Evolutionary conservation across 2,329 filamentous ascomycete genomes (phyloP).

Genomic region (Piedraia hortae): DNA sequence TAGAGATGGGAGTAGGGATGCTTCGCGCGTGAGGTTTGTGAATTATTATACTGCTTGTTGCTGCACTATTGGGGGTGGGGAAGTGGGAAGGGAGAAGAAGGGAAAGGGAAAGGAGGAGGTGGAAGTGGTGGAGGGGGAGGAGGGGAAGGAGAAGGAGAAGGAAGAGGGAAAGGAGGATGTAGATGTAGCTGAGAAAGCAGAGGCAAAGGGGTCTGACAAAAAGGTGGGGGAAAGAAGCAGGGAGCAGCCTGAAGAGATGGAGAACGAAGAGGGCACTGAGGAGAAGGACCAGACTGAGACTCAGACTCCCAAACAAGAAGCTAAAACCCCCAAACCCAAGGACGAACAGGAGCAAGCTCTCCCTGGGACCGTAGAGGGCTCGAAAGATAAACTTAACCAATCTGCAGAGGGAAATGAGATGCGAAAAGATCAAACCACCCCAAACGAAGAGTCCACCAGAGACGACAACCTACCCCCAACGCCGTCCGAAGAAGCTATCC

Average conservation of each 20-base stretch:
- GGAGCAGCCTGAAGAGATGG: conserved; percentile 5
- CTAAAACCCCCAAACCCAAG: too few relatives aligned
- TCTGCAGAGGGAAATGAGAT: too few relatives aligned
- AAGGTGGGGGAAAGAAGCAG: conserved; percentile 1
- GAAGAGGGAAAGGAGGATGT: conserved; percentile 7
- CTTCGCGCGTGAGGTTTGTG: conserved; percentile 41
- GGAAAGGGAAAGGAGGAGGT: conserved; percentile 10
- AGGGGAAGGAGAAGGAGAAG: conserved; percentile 10
- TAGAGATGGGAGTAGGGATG: too few relatives aligned
- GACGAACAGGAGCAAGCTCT: too few relatives aligned
- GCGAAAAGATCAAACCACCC: too few relatives aligned
- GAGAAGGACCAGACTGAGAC: conserved; percentile 3
- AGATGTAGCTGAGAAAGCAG: conserved; percentile 8
- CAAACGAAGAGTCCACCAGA: too few relatives aligned
- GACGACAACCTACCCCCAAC: too few relatives aligned
- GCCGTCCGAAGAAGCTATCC: too few relatives aligned
- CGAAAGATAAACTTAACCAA: too few relatives aligned
- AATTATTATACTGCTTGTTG: conserved; percentile 65
- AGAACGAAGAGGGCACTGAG: conserved; percentile 5
- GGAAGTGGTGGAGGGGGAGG: conserved; percentile 14
- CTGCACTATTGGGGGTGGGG: conserved; percentile 31
- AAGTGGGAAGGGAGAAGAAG: conserved; percentile 18
- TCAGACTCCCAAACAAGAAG: conserved; percentile 5
- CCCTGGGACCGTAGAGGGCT: too few relatives aligned
- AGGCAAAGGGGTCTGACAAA: conserved; percentile 10